Percentiles rank a stretch among this genome's conserved stretches.
phyloP scores from a whole-genome alignment of 208 protist genomes.

The Trypanosoma brucei region DNA sequence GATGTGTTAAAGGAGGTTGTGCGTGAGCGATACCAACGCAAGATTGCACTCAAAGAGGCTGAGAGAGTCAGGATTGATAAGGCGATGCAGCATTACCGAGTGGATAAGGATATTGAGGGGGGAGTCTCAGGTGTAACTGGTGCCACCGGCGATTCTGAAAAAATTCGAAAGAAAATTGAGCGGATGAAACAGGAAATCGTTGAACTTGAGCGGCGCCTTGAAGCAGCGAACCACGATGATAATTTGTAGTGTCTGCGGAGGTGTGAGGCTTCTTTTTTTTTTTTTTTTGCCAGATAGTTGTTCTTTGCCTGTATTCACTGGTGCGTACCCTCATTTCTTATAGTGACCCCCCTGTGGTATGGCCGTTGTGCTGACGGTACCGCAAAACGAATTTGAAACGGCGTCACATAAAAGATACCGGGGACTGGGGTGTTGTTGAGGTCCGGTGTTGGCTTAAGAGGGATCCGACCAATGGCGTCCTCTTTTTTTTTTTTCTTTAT shows the following conservation, averaged over 20 bases:
- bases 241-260: background rate
- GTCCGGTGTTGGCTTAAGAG: no score
- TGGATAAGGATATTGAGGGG: background rate
- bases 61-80: slow-evolving; percentile 66
- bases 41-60: slow-evolving; percentile 43
- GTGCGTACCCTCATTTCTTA: no score
- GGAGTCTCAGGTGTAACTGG: background rate
- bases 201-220: slow-evolving; percentile 45
- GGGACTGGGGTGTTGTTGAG: no score
- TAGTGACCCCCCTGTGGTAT: no score
- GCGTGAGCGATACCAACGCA: slow-evolving; percentile 67
- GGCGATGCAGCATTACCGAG: slow-evolving; percentile 32
- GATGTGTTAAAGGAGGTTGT: slow-evolving; percentile 79
- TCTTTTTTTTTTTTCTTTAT: no score
- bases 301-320: no score
- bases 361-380: no score
- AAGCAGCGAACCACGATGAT: slow-evolving; percentile 13
- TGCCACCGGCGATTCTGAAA: slow-evolving; percentile 7
- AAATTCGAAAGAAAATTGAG: slow-evolving; percentile 39
- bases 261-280: slow-evolving; percentile 1
- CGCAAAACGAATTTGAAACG: no score
- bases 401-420: no score
- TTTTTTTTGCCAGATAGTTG: background rate
- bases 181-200: slow-evolving; percentile 50
- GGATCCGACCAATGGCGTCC: no score